Base-by-base conservation (phyloP, 2,329 filamentous ascomycete genomes). In the Hypoxylon sp. region DNA sequence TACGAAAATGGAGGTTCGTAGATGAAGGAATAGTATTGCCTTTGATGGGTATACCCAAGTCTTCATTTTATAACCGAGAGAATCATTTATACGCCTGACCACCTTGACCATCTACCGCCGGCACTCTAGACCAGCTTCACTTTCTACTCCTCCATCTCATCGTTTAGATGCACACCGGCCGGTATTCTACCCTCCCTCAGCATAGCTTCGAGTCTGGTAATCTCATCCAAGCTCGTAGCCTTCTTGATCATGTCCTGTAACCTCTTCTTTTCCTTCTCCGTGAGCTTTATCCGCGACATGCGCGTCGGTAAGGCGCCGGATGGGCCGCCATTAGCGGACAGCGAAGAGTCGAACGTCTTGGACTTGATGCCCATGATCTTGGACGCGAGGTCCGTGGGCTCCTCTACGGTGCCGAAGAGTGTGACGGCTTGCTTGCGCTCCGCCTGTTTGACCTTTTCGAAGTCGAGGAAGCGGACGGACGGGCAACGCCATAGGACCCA, bases 401-500 rank as follows among this genome's bases (percentile, higher is more conserved):
- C 88, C 53, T 91, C 87, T 1, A 79, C 78, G 2, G 91, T 93
- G 53, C 96, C 96, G 74, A 98, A 98, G 1, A 99, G 83, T 78
- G 95, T 91, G 16, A 81, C 84, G 0, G 93, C 93, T 72, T 89
- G 87, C 69, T 87, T 81, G 45, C 94, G 88, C 84, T 99, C 96
- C 0, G 86, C 89, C 69, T 96, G 88, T 79, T 93, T 96, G 51
- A 99, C 93, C 80, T 97, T 97, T 72, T 89, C 85, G 77, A 93
- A 97, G 80, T 99, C 96, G 50, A 99, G 85, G 79, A 97, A 98
- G 45, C 95, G 90, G 44, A 99, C 89, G 3, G 85, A 86, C 0
- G 93, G 93, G 76, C 91, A 93, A 68, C 90, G 88, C 91, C 92
- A 97, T 65, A 99, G 87, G 26, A 97, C 83, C 91, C 93, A 99